Percentiles rank a stretch among this genome's conserved stretches.
phyloP scores from a whole-genome alignment of 2,329 filamentous ascomycete genomes.

The Fusarium sp. region DNA sequence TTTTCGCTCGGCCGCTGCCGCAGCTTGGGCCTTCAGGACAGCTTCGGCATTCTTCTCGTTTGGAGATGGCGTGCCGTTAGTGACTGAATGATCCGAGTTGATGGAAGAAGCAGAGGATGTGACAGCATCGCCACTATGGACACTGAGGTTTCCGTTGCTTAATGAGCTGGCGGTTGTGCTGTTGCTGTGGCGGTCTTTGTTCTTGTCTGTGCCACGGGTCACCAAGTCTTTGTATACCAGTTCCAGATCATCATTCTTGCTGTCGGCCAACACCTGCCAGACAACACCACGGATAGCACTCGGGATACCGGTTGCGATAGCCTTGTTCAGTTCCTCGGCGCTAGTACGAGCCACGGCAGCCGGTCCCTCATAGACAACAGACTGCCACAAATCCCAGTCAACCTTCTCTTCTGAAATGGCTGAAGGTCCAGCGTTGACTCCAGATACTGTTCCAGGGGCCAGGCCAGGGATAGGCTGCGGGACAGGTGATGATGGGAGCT shows the following conservation, averaged over 20 bases:
- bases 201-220: constrained; percentile 83
- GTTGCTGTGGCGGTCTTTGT: constrained; percentile 72
- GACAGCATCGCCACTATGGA: constrained; percentile 73
- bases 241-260: constrained; percentile 93
- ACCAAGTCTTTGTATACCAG: constrained; percentile 86
- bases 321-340: constrained; percentile 87
- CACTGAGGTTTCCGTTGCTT: constrained; percentile 68
- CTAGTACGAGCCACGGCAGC: constrained; percentile 89
- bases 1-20: constrained; percentile 75
- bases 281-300: constrained; percentile 97
- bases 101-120: constrained; percentile 87
- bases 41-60: constrained; percentile 74
- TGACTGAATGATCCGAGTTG: constrained; percentile 80
- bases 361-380: constrained; percentile 93
- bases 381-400: constrained; percentile 99
- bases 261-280: constrained; percentile 97
- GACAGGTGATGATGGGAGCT: constrained; percentile 62
- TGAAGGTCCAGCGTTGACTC: constrained; percentile 81
- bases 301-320: constrained; percentile 93
- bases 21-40: constrained; percentile 74
- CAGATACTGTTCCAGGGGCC: constrained; percentile 87
- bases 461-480: constrained; percentile 77
- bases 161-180: constrained; percentile 64
- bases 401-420: constrained; percentile 79
- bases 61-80: constrained; percentile 68